These are phyloP conservation scores for Graphiopsis chlorocephala DNA, from an alignment of 2,329 filamentous ascomycete species.

Conservation along the genomic window DNA sequence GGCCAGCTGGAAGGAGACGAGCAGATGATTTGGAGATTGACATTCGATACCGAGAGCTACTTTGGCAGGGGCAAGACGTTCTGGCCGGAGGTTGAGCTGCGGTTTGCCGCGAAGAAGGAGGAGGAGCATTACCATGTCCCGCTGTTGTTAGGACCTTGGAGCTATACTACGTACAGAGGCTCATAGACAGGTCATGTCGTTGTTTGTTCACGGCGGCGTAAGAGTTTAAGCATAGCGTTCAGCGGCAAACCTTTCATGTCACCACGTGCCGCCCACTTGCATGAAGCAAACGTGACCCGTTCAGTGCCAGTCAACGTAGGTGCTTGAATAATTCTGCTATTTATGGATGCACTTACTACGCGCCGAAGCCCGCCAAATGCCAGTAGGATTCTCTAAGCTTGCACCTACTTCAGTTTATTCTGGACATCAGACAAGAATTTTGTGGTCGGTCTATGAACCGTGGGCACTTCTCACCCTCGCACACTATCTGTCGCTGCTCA, in stretches of 20 bases:
- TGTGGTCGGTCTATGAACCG: background rate
- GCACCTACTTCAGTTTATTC: background rate
- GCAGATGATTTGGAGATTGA: conserved; percentile 63
- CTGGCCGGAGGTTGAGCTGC: conserved; percentile 56
- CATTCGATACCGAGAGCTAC: conserved; percentile 70
- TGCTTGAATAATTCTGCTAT: background rate
- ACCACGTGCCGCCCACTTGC: background rate
- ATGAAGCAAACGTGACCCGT: background rate
- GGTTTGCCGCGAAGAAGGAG: conserved; percentile 47
- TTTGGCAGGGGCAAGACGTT: conserved; percentile 61
- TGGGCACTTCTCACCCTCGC: background rate
- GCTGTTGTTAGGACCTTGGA: conserved; percentile 71
- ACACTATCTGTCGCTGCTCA: background rate
- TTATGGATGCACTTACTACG: background rate
- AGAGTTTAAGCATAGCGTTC: background rate
- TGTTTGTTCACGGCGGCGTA: background rate
- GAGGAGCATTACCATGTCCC: conserved; percentile 76
- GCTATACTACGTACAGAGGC: conserved; percentile 78
- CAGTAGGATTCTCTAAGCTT: too few relatives aligned
- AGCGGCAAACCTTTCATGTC: background rate
- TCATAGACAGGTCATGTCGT: conserved; percentile 46
- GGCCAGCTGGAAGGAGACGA: conserved; percentile 30
- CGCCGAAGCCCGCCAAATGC: too few relatives aligned
- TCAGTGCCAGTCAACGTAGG: too few relatives aligned
- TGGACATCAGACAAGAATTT: background rate